Percentiles rank a stretch among this genome's conserved stretches.
phyloP scores from a whole-genome alignment of 2,329 filamentous ascomycete genomes.

The Fusarium sp. region DNA sequence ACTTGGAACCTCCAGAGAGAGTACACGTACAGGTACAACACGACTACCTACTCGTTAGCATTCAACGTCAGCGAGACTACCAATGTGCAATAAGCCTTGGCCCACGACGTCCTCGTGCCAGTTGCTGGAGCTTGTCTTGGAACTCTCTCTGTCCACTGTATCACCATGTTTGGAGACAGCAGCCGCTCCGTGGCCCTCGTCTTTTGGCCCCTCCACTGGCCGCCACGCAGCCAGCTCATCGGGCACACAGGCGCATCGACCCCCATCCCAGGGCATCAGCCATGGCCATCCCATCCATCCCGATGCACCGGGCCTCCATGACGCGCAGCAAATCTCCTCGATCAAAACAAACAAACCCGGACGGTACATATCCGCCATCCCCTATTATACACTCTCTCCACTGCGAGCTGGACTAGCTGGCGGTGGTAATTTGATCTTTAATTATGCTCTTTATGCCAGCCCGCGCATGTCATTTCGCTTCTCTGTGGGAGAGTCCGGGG shows the following conservation, averaged over 20 bases:
- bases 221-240: conserved; percentile 39
- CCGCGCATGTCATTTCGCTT: conserved; percentile 53
- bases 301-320: conserved; percentile 42
- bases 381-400: conserved; percentile 46
- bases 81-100: conserved; percentile 6
- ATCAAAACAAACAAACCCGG: conserved; percentile 53
- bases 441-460: conserved; percentile 51
- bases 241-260: conserved; percentile 29
- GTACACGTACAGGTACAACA: conserved; percentile 27
- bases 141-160: neutral
- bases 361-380: conserved; percentile 23
- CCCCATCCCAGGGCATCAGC: conserved; percentile 28
- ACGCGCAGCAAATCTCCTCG: conserved; percentile 49
- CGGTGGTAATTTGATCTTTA: conserved; percentile 49
- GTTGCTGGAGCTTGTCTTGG: conserved; percentile 17
- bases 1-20: conserved; percentile 21
- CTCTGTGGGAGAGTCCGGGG: conserved; percentile 48
- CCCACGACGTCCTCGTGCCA: conserved; percentile 20
- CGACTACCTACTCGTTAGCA: neutral
- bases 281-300: conserved; percentile 24
- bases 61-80: conserved; percentile 29
- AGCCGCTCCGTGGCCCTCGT: conserved; percentile 35
- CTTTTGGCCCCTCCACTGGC: conserved; percentile 24
- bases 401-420: conserved; percentile 41
- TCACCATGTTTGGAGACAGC: conserved; percentile 7